Conservation (phyloP, 2,329 filamentous ascomycete genomes). For the Penicillium digitatum region DNA sequence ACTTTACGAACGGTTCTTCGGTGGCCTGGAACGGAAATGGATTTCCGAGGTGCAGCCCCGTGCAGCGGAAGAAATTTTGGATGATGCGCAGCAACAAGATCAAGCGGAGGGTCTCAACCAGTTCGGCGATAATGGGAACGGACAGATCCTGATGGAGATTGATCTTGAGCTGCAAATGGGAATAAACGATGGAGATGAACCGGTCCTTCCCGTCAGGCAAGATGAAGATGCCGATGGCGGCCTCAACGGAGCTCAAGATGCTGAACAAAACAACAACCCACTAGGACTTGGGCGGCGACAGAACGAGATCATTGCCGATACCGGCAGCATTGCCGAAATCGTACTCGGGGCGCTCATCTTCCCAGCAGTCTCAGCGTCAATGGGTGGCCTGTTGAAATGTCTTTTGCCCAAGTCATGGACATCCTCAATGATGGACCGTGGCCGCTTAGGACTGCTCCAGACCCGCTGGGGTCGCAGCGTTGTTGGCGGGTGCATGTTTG, state of each 20-base stretch:
- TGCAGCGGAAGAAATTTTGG: conserved; percentile 40
- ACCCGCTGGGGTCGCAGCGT: conserved; percentile 85
- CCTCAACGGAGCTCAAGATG: conserved; percentile 25
- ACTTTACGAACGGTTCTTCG: conserved; percentile 58
- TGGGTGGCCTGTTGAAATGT: conserved; percentile 70
- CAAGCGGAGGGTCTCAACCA: conserved; percentile 30
- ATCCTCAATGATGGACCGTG: conserved; percentile 35
- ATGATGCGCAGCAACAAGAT: conserved; percentile 34
- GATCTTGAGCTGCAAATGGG: conserved; percentile 51
- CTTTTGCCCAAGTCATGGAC: conserved; percentile 66
- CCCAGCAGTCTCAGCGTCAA: conserved; percentile 71
- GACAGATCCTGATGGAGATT: conserved; percentile 47
- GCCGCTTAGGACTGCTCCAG: conserved; percentile 66
- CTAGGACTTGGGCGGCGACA: conserved; percentile 39
- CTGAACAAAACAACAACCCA: conserved; percentile 23
- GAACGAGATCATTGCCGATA: conserved; percentile 51
- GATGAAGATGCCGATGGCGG: conserved; percentile 24
- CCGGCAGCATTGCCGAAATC: conserved; percentile 55
- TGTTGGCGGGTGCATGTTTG: conserved; percentile 80
- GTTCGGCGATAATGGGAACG: conserved; percentile 33
- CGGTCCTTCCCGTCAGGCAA: conserved; percentile 22
- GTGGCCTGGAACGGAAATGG: conserved; percentile 57
- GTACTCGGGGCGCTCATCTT: conserved; percentile 71
- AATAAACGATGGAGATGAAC: conserved; percentile 45
- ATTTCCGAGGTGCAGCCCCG: conserved; percentile 60